Evolutionary conservation across 2,329 filamentous ascomycete genomes (phyloP), one percentile per base, ranked within the genome.

Genomic region (Epichloe bromicola): DNA sequence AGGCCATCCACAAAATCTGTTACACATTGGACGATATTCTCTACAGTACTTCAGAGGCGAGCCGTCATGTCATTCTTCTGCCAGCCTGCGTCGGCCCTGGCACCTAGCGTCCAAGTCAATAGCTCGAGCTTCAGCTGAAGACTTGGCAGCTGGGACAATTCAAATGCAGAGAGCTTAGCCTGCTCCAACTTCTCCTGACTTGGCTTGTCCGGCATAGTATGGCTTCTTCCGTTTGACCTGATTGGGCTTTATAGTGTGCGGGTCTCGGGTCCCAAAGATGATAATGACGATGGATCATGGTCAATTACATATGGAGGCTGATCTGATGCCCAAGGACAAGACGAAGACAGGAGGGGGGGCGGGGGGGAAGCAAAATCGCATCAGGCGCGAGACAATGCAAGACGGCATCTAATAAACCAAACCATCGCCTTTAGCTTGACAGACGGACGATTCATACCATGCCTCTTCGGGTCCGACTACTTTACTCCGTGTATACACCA

Each of bases 361-460:
- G 20, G 6, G 6, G 23, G 23, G 23, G 5, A 6, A 2, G 7
- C 7, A 26, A 26, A 26, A 45, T 45, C 48, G 48, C 40, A 49
- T 37, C 30, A 15, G 48, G 10, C n/a, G 41, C 19, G n/a, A 50
- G 40, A 50, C 48, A 39, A 50, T 50, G 41, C 41, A 50, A 30
- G 33, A 30, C 11, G 19, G 34, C 48, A 45, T 39, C 40, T 34
- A 50, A 38, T 50, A 3, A 50, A n/a, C 34, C 10, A 17, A 17
- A 7, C 23, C 26, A n/a, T 36, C 39, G n/a, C 14, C 17, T 33
- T 36, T 17, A 19, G 23, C 19, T 30, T 14, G 10, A 26, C 41
- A 43, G 41, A 30, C 20, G 41, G 41, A 43, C 41, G 41, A 43
- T 43, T 19, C 20, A 19, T 12, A 30, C 38, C 15, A 49, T 42